Base-by-base conservation (phyloP, 305 asterid genomes). In the Solanum chacoense region DNA sequence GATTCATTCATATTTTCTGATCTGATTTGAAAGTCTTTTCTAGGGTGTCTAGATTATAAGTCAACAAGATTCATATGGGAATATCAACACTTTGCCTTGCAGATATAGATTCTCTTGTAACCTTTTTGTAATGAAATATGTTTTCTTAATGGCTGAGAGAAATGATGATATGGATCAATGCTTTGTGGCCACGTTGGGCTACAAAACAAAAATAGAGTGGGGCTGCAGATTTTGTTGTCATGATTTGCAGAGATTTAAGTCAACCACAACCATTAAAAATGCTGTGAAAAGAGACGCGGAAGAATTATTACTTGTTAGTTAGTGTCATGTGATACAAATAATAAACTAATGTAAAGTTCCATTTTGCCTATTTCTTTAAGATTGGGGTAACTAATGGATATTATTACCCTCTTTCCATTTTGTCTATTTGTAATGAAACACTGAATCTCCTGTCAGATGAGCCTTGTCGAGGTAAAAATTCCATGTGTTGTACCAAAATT, bases 171-270 rank as follows among this genome's bases (percentile, higher is more conserved):
- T 45, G 37, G 42, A 11, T 14, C 59, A 34, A 73, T 55, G 26
- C 12, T 11, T 72, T 59, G 86, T 50, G 90, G 55, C 89, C 71
- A 63, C 73, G 28, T 16, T 31, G 40, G 26, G 22, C 8, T 10
- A 42, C 42, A 36, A 85, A 37, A 16, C 79, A 24, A 26, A 67
- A 76, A 29, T 32, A 35, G 34, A 9, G 74, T 50, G 88, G 86
- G 88, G 13, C 69, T 75, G n/a, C 18, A 50, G 24, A 10, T 89
- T 29, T 16, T 50, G 11, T 36, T 78, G 90, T 85, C 89, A 87
- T 69, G 85, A 75, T 88, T 28, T 76, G 75, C 71, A 71, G 84
- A 35, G 72, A 84, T 55, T 40, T 65, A 34, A 84, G 91, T 87
- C 88, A 91, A 84, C 77, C 31, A 89, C 45, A 74, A 32, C 11